Conservation (phyloP, 352 stramenopile species). For the Albugo candida region DNA sequence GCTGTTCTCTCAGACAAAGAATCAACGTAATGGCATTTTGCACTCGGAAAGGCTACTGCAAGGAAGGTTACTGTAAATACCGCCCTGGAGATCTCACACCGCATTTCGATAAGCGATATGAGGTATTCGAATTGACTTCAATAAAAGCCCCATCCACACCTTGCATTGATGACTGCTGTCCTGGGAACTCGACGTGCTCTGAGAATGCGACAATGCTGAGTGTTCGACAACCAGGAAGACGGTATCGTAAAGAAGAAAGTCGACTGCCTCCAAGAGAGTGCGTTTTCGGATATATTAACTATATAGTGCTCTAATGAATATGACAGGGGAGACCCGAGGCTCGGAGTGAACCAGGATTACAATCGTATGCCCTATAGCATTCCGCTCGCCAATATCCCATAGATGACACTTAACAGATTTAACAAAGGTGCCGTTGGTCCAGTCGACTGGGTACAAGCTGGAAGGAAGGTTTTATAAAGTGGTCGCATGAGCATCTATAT, state of each 20-base stretch:
- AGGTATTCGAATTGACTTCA: conserved; percentile 40
- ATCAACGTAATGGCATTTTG: conserved; percentile 42
- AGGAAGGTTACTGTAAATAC: conserved; percentile 52
- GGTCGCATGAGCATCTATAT: conserved; percentile 35
- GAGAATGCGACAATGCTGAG: conserved; percentile 25
- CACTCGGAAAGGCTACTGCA: conserved; percentile 59
- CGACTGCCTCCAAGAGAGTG: conserved; percentile 31
- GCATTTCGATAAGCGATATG: conserved; percentile 21
- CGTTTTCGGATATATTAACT: background rate
- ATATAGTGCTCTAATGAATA: background rate
- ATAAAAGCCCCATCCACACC: conserved; percentile 28
- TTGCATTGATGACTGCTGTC: conserved; percentile 46
- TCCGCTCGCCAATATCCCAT: conserved; percentile 35
- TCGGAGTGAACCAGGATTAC: conserved; percentile 59
- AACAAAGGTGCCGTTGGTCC: conserved; percentile 5
- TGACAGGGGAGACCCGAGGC: conserved; percentile 31
- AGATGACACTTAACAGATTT: background rate
- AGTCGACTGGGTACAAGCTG: conserved; percentile 33
- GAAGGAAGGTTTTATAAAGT: conserved; percentile 33
- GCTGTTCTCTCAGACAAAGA: conserved; percentile 41
- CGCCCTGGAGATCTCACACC: conserved; percentile 37
- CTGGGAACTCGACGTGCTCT: conserved; percentile 15
- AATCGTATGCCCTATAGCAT: conserved; percentile 63
- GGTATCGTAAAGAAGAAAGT: conserved; percentile 37
- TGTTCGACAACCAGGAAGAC: conserved; percentile 18